Base-by-base conservation (phyloP, 2,329 filamentous ascomycete genomes). In the Didymosphaeria variabile region DNA sequence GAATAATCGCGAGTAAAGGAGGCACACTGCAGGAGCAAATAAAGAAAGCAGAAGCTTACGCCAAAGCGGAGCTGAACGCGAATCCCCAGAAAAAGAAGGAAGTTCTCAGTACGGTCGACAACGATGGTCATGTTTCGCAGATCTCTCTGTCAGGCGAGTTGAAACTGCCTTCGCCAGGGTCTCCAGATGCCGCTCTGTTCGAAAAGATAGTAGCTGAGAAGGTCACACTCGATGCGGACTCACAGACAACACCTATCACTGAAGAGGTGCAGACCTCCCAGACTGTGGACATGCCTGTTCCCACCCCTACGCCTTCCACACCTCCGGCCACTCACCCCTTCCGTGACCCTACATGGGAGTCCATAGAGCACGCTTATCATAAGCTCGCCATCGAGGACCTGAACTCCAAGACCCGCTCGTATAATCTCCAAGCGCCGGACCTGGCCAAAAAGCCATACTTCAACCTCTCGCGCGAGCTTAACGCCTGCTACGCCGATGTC, bases 361-460 rank as follows among this genome's bases (percentile, higher is more conserved):
- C 83, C 21, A 85, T 87, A 6, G 93, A 98, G 77, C 80, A 81
- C 3, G 83, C 89, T 7, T 98, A 97, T 79, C 88, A 94, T 75
- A 87, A 86, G 42, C 85, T 95, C 5, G 87, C 92, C 5, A 86
- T 99, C 66, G 85, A 86, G 50, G 88, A 92, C 59, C 87, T 98
- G 58, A 98, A 98, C 78, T 79, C 81, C 32, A 84, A 96, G 52
- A 90, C 93, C 8, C 87, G 95, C 29, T 91, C 91, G 15, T 99
- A 99, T 82, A 98, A 98, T 71, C 86, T 98, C 3, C 94, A 97
- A 88, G 94, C 95, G 0, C 95, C 95, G 0, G 90, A 93, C 57
- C 84, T 97, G 1, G 94, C 94, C 2, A 96, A 95, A 79, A 97
- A 97, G 77, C 92, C 94, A 0, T 98, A 98, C 77, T 93, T 93